Base-by-base conservation (phyloP, 495 filamentous ascomycete genomes). In the Jackrogersella multiformis region DNA sequence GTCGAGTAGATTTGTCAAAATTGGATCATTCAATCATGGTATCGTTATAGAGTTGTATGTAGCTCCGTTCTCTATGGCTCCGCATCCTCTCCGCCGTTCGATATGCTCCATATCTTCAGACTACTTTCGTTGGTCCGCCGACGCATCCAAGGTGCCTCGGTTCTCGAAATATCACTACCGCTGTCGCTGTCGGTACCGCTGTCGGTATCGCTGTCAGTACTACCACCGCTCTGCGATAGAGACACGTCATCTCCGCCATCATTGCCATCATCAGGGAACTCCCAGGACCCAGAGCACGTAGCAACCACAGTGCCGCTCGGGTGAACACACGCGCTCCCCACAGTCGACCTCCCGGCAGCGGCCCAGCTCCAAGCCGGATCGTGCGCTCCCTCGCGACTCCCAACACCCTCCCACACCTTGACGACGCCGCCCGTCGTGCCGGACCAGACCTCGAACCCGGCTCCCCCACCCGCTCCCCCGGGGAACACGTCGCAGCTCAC, bases 401-500 rank as follows among this genome's bases (percentile, higher is more conserved):
- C 86, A 5, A 86, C 82, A 30, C 88, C 83, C 58, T 85, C 85
- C 92, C 92, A 99, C 18, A 90, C 84, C 56, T 87, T 86, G 58
- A 96, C 89, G 12, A 78, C 74, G 0, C 95, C 96, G 80, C 92
- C 89, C n/a, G 78, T 86, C 1, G 91, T 91, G 13, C 93, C 94
- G 32, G 89, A 92, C 93, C 92, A 96, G 16, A 97, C 79, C 72
- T 93, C 90, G 75, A 88, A 87, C 2, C 87, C 88, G 0, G n/a
- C n/a, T n/a, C 77, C 79, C 0, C 80, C 71, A 5, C 76, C 74
- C 4, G 75, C 78, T 3, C 59, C 60, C 7, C 77, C 77, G 0
- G 76, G 74, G 63, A 82, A 85, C 13, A 94, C 81, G 76, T 96
- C 92, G 51, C 93, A 85, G 16, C 87, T 86, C 60, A 98, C 75